These are phyloP conservation scores for Alternaria triticimaculans DNA, from an alignment of 2,329 filamentous ascomycete species.

Conservation along the genomic window DNA sequence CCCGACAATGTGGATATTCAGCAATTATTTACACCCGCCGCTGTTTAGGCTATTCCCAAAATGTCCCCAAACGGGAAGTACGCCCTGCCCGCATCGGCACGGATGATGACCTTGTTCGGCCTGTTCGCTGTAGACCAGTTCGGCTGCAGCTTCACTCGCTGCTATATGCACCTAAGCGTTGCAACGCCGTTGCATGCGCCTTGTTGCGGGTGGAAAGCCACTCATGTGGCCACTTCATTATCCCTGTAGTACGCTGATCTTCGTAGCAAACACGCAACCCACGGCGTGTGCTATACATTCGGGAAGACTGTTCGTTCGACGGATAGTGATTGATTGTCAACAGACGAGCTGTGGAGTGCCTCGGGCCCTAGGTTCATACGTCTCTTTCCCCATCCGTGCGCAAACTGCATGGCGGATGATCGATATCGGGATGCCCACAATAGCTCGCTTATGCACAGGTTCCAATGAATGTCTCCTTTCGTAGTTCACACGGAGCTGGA, in stretches of 20 bases:
- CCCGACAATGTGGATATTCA: constrained; percentile 2
- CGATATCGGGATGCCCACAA: background rate
- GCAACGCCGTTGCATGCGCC: constrained; percentile 3
- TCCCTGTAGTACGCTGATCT: constrained; percentile 5
- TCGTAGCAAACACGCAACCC: background rate
- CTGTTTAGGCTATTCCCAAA: constrained; percentile 5
- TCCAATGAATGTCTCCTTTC: background rate
- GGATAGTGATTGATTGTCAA: background rate
- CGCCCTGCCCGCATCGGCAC: constrained; percentile 4
- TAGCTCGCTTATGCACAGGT: background rate
- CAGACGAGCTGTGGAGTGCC: background rate
- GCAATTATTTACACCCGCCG: background rate
- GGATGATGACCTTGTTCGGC: background rate
- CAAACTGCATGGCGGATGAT: background rate
- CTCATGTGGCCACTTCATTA: constrained; percentile 1
- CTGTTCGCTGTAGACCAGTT: background rate
- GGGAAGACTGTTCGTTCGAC: background rate
- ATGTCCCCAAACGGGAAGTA: background rate
- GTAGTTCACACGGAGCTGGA: background rate
- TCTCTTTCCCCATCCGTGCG: constrained; percentile 4
- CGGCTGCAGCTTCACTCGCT: background rate
- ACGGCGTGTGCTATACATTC: background rate
- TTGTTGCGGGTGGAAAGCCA: background rate
- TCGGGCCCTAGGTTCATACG: background rate
- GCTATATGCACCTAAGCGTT: background rate